phyloP scores from a whole-genome alignment of 345 rosid genomes.

The Citrus glauca region DNA sequence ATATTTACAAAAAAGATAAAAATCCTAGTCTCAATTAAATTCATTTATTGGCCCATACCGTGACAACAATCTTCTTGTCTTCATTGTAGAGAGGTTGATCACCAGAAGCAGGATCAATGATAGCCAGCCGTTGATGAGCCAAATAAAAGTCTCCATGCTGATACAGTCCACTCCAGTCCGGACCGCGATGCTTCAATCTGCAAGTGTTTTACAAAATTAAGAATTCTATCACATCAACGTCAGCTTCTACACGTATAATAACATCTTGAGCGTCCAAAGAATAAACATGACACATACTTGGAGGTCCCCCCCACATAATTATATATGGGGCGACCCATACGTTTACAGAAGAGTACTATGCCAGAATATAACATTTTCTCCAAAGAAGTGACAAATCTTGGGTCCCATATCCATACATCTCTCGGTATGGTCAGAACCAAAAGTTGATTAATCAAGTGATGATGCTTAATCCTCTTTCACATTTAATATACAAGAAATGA shows the following conservation, averaged over 20 bases:
- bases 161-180: conserved; percentile 96
- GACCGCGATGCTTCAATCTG: conserved; percentile 96
- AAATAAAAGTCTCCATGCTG: conserved; percentile 68
- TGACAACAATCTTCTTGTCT: conserved; percentile 71
- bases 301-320: background rate
- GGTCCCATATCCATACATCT: conserved; percentile 7
- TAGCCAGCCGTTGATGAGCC: conserved; percentile 90
- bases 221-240: background rate
- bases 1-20: background rate
- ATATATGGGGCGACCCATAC: no score
- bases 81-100: conserved; percentile 96
- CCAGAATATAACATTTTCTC: background rate
- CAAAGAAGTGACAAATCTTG: background rate
- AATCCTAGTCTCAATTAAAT: background rate
- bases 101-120: conserved; percentile 90
- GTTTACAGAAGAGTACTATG: background rate
- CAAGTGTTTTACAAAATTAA: background rate
- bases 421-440: background rate
- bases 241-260: background rate
- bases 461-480: background rate
- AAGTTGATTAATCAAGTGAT: background rate
- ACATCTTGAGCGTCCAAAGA: background rate
- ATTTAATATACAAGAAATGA: background rate
- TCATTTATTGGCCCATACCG: conserved; percentile 31
- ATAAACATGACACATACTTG: background rate